Evolutionary conservation across 441 rosid genomes (phyloP), one percentile per base, ranked within the genome.

Genomic region (Erodium chrysanthum): DNA sequence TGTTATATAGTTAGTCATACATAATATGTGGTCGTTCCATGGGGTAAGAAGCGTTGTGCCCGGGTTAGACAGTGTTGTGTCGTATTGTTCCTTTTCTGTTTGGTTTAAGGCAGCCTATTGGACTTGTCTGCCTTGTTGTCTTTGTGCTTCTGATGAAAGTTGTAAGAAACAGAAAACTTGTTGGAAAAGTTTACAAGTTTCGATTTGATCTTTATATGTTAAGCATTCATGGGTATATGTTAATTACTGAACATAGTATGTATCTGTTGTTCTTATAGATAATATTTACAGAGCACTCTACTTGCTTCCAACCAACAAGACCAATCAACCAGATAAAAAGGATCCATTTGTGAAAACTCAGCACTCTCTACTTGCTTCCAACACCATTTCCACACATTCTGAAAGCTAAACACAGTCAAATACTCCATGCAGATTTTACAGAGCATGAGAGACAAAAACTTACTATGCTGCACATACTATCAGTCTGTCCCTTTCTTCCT

Each of bases 401-500:
- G 8, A 15, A 48, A 1, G 4, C 52, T n/a, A n/a, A n/a, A n/a
- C n/a, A n/a, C n/a, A 6, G 17, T n/a, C 9, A 12, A 46, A 12
- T 46, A 54, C 14, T 6, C 62, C 10, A 23, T 59, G 46, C 66
- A 63, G 0, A 31, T 63, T 29, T 63, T 33, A 56, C 46, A 63
- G 46, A 63, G 46, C 37, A 31, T 22, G 42, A 27, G 18, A 15
- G 40, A 29, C 29, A 31, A 40, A 60, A 23, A 61, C 65, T 27
- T 29, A 31, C 66, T 31, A 4, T 4, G n/a, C 11, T n/a, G n/a
- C n/a, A n/a, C n/a, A n/a, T n/a, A n/a, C n/a, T n/a, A n/a, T n/a
- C n/a, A n/a, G n/a, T 67, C 74, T 79, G 84, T 81, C 83, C 62
- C 68, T 67, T 31, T 77, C 75, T 65, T 76, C 73, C 67, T 74